Conservation (phyloP, 139 green algal species). For the Chlorella sorokiniana region DNA sequence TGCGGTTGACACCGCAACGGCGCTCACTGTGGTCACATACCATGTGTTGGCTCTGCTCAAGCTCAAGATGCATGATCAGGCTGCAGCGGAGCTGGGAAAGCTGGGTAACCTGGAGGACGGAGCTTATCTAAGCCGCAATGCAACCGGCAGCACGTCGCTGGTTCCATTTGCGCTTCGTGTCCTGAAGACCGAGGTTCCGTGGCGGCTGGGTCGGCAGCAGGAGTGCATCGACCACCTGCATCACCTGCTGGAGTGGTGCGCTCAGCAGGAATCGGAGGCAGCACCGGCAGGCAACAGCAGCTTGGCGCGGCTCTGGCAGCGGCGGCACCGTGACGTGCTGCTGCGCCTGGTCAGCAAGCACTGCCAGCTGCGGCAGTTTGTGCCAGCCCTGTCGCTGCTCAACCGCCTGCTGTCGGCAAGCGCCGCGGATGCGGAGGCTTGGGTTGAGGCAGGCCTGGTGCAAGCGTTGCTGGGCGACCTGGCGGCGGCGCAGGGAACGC, state of each 20-base stretch:
- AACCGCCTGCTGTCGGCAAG: background rate
- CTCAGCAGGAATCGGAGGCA: background rate
- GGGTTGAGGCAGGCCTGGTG: constrained; percentile 27
- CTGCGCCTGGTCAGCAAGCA: constrained; percentile 12
- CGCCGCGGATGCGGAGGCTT: background rate
- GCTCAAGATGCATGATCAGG: constrained; percentile 14
- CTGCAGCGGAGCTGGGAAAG: constrained; percentile 24
- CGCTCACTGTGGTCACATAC: constrained; percentile 6
- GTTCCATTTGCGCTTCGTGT: constrained; percentile 46
- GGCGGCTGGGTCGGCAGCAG: background rate
- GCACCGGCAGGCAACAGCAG: background rate
- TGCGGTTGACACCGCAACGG: background rate
- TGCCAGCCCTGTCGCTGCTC: constrained; percentile 6
- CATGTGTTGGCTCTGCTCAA: constrained; percentile 13
- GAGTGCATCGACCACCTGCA: constrained; percentile 23
- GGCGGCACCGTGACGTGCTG: background rate
- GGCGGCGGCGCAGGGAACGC: constrained; percentile 12
- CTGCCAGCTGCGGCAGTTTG: constrained; percentile 3
- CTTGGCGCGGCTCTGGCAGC: background rate
- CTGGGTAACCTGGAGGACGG: constrained; percentile 11
- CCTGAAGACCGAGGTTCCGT: constrained; percentile 28
- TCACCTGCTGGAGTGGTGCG: constrained; percentile 39
- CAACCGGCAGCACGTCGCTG: background rate
- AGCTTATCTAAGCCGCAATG: background rate
- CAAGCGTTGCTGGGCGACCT: constrained; percentile 44